phyloP scores from a whole-genome alignment of 768 basidiomycete genomes.

The Boletus fagicola region DNA sequence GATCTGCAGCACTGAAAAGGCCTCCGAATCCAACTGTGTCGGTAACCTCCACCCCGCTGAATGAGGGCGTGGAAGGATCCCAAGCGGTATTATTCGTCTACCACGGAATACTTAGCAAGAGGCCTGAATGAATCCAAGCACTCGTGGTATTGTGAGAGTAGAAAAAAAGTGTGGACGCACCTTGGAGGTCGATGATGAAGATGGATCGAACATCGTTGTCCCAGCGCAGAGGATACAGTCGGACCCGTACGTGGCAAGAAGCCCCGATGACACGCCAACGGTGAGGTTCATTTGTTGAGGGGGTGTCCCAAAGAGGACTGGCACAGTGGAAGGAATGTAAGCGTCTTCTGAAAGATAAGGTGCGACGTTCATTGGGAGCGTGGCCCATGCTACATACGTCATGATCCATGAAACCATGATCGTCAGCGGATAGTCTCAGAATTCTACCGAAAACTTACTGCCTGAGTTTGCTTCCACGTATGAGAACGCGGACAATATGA shows the following conservation, averaged over 20 bases:
- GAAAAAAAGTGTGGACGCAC: constrained; percentile 9
- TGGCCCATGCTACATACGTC: constrained; percentile 25
- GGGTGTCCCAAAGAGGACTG: constrained; percentile 26
- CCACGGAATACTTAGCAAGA: background rate
- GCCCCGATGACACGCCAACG: constrained; percentile 12
- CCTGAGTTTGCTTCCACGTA: constrained; percentile 14
- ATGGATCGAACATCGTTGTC: constrained; percentile 17
- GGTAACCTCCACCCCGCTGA: constrained; percentile 16
- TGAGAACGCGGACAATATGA: constrained; percentile 1
- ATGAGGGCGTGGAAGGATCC: constrained; percentile 12
- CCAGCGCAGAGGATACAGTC: constrained; percentile 31
- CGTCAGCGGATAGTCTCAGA: background rate
- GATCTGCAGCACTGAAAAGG: constrained; percentile 12
- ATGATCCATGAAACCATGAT: background rate
- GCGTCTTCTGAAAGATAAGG: constrained; percentile 12
- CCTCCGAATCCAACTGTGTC: constrained; percentile 24
- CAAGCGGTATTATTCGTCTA: constrained; percentile 23
- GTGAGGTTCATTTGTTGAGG: constrained; percentile 30
- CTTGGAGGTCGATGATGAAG: constrained; percentile 25
- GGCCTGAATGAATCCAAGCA: background rate
- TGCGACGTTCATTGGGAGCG: constrained; percentile 24
- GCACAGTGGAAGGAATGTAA: constrained; percentile 16
- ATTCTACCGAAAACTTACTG: constrained; percentile 6
- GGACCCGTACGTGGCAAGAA: constrained; percentile 17
- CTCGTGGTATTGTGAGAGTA: background rate